phyloP scores from a whole-genome alignment of 2,329 filamentous ascomycete species.

The Aspergillus nomiae region DNA sequence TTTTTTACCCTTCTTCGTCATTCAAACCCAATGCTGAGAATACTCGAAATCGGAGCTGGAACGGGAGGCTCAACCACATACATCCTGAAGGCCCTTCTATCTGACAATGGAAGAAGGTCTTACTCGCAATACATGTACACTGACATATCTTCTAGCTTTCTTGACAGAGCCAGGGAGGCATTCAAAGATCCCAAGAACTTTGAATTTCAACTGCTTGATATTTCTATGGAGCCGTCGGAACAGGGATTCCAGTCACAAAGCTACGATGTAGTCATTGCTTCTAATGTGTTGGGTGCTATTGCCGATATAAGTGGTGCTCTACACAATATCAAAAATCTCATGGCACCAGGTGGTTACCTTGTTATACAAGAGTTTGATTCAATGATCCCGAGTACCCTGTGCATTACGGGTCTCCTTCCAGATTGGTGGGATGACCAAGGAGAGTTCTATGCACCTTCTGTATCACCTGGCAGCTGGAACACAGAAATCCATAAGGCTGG shows the following conservation, averaged over 20 bases:
- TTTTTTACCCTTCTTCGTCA: slow-evolving; percentile 10
- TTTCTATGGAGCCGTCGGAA: background rate
- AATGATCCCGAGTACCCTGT: background rate
- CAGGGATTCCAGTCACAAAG: slow-evolving; percentile 10
- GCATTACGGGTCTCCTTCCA: background rate
- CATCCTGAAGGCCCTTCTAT: slow-evolving; percentile 10
- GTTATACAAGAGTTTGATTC: background rate
- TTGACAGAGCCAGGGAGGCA: slow-evolving; percentile 9
- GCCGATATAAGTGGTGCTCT: background rate
- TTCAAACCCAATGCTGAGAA: slow-evolving; percentile 3
- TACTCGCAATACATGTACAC: slow-evolving; percentile 19
- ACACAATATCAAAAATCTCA: background rate
- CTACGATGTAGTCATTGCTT: slow-evolving; percentile 8
- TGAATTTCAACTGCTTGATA: slow-evolving; percentile 8
- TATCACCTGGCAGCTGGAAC: background rate
- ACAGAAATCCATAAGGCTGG: background rate
- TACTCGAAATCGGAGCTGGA: slow-evolving; percentile 14
- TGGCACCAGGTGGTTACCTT: background rate
- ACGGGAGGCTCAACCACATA: slow-evolving; percentile 12
- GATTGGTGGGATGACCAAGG: background rate
- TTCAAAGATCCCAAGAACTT: slow-evolving; percentile 5
- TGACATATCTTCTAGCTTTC: slow-evolving; percentile 18
- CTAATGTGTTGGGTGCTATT: background rate
- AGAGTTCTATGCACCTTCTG: background rate
- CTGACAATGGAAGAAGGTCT: background rate